Evolutionary conservation across 2,329 filamentous ascomycete genomes (phyloP).

Genomic region (Cytospora leucostoma): DNA sequence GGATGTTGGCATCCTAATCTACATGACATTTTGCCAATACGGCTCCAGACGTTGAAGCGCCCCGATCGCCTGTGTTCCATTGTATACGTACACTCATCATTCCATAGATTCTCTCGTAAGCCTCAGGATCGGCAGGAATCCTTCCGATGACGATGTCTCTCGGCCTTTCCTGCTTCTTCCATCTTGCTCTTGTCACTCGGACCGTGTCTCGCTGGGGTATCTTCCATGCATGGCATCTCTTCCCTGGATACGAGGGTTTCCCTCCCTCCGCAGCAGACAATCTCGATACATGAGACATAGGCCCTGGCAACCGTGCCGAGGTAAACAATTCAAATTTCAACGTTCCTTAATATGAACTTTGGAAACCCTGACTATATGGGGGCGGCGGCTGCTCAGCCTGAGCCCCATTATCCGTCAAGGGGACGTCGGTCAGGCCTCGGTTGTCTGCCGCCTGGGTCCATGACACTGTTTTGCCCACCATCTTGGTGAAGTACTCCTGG

Average conservation of each 20-base stretch:
- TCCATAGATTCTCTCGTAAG: neutral
- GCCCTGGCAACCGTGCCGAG: neutral
- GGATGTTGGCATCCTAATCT: neutral
- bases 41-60: neutral
- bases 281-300: neutral
- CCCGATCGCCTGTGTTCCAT: neutral
- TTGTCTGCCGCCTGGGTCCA: slow-evolving; percentile 34
- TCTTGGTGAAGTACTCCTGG: slow-evolving; percentile 72
- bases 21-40: neutral
- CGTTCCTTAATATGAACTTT: neutral
- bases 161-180: neutral
- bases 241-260: neutral
- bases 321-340: no score
- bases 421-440: neutral
- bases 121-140: neutral
- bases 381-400: slow-evolving; percentile 23
- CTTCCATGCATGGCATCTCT: neutral
- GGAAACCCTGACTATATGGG: slow-evolving; percentile 25
- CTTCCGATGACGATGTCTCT: neutral
- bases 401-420: slow-evolving; percentile 14
- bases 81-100: neutral
- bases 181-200: neutral
- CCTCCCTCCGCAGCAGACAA: neutral
- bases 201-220: neutral
- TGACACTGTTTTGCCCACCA: slow-evolving; percentile 57